These are phyloP conservation scores for Auriculariales sp. DNA, from an alignment of 768 basidiomycete genomes.

Conservation along the genomic window DNA sequence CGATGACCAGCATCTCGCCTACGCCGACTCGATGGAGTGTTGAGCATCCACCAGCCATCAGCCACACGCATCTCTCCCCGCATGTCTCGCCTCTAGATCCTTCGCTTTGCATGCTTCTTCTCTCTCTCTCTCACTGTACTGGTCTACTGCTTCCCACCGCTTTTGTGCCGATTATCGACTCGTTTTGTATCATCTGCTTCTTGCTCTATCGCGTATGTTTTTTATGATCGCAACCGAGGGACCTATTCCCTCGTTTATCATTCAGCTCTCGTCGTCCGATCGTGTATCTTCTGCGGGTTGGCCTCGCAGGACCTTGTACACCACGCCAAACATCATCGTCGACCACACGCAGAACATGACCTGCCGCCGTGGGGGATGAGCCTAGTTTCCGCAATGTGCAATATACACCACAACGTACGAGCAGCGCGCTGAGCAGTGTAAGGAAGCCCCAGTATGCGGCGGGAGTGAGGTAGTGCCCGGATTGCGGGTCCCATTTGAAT, in stretches of 20 bases:
- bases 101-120: too few relatives aligned
- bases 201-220: background rate
- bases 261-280: constrained; percentile 80
- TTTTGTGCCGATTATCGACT: background rate
- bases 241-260: too few relatives aligned
- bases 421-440: constrained; percentile 26
- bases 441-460: constrained; percentile 17
- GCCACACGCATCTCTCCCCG: background rate
- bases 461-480: constrained; percentile 40
- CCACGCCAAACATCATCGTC: constrained; percentile 67
- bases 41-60: constrained; percentile 45
- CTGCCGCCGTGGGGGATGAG: constrained; percentile 20
- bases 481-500: constrained; percentile 43
- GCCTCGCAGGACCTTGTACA: constrained; percentile 68
- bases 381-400: constrained; percentile 9
- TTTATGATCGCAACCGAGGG: too few relatives aligned
- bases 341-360: constrained; percentile 76
- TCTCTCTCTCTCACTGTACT: too few relatives aligned
- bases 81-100: background rate
- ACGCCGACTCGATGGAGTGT: too few relatives aligned
- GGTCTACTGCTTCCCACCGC: too few relatives aligned
- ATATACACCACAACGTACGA: constrained; percentile 4
- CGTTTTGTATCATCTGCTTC: background rate
- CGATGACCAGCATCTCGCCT: too few relatives aligned
- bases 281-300: constrained; percentile 69